A percentile compares a stretch with the other conserved stretches of the same genome.
Evolutionary conservation across 1,284 basidiomycete genomes (phyloP).

Genomic region (Heterobasidion annosum): DNA sequence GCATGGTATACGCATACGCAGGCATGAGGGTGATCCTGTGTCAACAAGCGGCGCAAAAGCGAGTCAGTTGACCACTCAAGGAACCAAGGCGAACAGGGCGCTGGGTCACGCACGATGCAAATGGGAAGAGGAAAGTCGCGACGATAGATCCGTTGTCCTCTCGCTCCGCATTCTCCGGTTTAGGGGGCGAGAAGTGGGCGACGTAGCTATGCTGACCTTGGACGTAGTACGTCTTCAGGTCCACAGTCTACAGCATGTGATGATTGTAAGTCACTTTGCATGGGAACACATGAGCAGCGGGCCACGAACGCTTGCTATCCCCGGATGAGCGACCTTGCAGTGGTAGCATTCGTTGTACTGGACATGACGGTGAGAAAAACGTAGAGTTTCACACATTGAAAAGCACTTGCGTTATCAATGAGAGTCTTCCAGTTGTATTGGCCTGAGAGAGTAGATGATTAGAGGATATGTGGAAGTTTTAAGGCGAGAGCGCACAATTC

Average conservation of each 20-base stretch:
- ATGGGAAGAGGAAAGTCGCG: background rate
- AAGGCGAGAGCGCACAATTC: background rate
- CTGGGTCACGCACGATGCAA: background rate
- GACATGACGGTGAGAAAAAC: background rate
- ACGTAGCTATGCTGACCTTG: background rate
- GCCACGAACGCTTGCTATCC: background rate
- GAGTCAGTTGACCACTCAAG: background rate
- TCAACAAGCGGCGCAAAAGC: background rate
- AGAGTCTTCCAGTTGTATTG: conserved; percentile 1
- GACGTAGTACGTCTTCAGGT: background rate
- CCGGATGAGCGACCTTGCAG: background rate
- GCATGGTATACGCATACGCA: background rate
- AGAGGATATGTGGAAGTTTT: background rate
- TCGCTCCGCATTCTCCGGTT: background rate
- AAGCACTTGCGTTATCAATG: background rate
- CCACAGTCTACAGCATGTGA: background rate
- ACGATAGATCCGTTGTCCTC: background rate
- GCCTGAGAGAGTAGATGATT: background rate
- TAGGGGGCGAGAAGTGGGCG: background rate
- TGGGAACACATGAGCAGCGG: background rate
- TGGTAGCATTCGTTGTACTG: conserved; percentile 1
- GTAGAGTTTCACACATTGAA: background rate
- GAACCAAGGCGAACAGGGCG: background rate
- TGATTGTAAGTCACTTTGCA: background rate
- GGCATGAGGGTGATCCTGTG: background rate